Evolutionary conservation across 805 yeast genomes (phyloP).

Genomic region (Naumovozyma baii): DNA sequence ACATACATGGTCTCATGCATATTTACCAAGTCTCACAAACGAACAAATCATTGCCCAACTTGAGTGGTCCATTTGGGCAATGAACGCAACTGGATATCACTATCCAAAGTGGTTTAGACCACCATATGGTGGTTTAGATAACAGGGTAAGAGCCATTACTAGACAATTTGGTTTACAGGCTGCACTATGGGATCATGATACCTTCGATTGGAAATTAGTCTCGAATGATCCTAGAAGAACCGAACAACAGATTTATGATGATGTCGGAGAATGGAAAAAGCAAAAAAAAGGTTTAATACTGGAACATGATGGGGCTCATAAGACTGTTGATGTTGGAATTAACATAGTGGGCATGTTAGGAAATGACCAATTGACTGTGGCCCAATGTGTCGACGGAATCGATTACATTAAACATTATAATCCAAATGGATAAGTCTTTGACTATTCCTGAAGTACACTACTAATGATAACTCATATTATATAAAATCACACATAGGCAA

Average conservation of each 20-base stretch:
- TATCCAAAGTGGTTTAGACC: conserved; percentile 92
- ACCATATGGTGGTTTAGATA: conserved; percentile 92
- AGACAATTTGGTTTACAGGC: conserved; percentile 80
- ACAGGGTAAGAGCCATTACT: conserved; percentile 69
- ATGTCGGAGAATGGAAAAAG: conserved; percentile 46
- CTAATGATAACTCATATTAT: no score
- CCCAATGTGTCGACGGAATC: conserved; percentile 63
- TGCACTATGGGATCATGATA: conserved; percentile 85
- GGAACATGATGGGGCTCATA: conserved; percentile 71
- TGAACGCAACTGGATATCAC: conserved; percentile 86
- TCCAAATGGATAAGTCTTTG: no score
- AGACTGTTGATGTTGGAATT: conserved; percentile 62
- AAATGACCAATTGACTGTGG: conserved; percentile 59
- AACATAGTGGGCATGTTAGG: conserved; percentile 50
- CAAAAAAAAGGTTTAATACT: conserved; percentile 54
- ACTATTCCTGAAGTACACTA: no score
- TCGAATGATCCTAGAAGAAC: conserved; percentile 37
- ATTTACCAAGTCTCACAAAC: conserved; percentile 66
- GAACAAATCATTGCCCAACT: conserved; percentile 81
- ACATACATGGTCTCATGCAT: conserved; percentile 90
- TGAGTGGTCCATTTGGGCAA: conserved; percentile 95
- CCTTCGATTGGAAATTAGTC: conserved; percentile 80
- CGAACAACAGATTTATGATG: conserved; percentile 43
- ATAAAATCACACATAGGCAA: no score
- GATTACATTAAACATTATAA: conserved; percentile 41